phyloP scores from a whole-genome alignment of 2,329 filamentous ascomycete species.

The Sporothrix curviconia region DNA sequence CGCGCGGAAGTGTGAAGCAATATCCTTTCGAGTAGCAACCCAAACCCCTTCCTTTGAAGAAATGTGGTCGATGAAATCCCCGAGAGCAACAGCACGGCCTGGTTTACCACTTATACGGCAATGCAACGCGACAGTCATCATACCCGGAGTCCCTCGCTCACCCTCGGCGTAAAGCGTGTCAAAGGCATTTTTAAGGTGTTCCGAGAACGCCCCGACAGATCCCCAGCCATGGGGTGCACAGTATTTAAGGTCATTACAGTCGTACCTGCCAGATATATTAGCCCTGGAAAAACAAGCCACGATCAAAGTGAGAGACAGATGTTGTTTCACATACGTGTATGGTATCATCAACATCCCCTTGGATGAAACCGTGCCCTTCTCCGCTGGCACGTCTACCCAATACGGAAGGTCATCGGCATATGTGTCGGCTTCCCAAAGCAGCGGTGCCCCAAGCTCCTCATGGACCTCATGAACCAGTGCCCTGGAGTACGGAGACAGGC shows the following conservation, averaged over 20 bases:
- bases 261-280: background rate
- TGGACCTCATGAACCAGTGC: slow-evolving; percentile 15
- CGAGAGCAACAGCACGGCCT: slow-evolving; percentile 43
- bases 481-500: slow-evolving; percentile 15
- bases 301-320: too few relatives aligned
- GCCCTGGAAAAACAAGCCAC: too few relatives aligned
- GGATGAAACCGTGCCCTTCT: slow-evolving; percentile 6
- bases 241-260: slow-evolving; percentile 21
- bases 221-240: slow-evolving; percentile 32
- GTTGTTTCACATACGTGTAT: slow-evolving; percentile 9
- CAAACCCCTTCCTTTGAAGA: slow-evolving; percentile 45
- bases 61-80: slow-evolving; percentile 49
- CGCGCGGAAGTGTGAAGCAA: slow-evolving; percentile 42
- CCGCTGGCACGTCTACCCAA: slow-evolving; percentile 18
- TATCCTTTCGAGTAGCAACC: slow-evolving; percentile 47
- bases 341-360: slow-evolving; percentile 19
- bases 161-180: slow-evolving; percentile 49
- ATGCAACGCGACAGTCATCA: slow-evolving; percentile 52
- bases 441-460: slow-evolving; percentile 12
- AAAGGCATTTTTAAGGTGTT: slow-evolving; percentile 45
- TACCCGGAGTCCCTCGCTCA: slow-evolving; percentile 41
- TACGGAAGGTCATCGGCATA: slow-evolving; percentile 19
- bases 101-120: slow-evolving; percentile 47
- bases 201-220: slow-evolving; percentile 40
- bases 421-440: slow-evolving; percentile 16